These are phyloP conservation scores for Aspergillus fructus DNA, from an alignment of 2,329 filamentous ascomycete genomes.

Conservation along the genomic window DNA sequence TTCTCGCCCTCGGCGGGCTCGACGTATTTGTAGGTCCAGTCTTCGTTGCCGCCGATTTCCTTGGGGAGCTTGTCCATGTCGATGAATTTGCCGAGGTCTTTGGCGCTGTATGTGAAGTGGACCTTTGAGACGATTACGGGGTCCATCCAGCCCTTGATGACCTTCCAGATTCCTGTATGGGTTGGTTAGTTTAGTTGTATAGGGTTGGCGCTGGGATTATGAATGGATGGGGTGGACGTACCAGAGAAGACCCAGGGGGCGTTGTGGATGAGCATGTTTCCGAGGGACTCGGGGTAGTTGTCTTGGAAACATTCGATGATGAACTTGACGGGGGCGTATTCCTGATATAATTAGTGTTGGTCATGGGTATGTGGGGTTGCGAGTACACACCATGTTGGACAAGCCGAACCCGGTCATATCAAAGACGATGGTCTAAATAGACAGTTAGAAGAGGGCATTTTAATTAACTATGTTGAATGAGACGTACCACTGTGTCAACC, in stretches of 20 bases:
- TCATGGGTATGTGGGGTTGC: not conserved
- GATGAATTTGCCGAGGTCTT: slow-evolving; percentile 76
- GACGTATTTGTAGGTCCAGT: slow-evolving; percentile 76
- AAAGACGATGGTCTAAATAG: slow-evolving; percentile 74
- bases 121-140: slow-evolving; percentile 93
- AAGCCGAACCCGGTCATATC: slow-evolving; percentile 92
- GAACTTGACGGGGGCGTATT: slow-evolving; percentile 94
- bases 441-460: not conserved
- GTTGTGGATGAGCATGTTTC: slow-evolving; percentile 89
- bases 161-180: slow-evolving; percentile 75
- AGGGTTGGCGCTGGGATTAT: not conserved
- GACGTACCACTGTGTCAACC: slow-evolving; percentile 81
- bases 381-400: slow-evolving; percentile 75
- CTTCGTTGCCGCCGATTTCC: slow-evolving; percentile 78
- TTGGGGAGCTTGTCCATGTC: slow-evolving; percentile 66
- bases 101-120: slow-evolving; percentile 77
- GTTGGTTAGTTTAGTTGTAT: not conserved
- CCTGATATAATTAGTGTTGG: slow-evolving; percentile 45
- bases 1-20: slow-evolving; percentile 78
- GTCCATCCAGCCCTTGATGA: slow-evolving; percentile 92
- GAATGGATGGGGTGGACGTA: slow-evolving; percentile 34
- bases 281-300: slow-evolving; percentile 91
- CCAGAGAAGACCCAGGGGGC: slow-evolving; percentile 90
- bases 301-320: slow-evolving; percentile 98
- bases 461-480: not conserved